Percentiles rank a stretch among this genome's conserved stretches.
Evolutionary conservation across 306 rosid species (phyloP).

Genomic region (Medicago truncatula): MtrunA17r5.0-ANR NC_053044.1:36022001-36022500

Average conservation of each 20-base stretch:
- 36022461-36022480: constrained; percentile 40
- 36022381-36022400: constrained; percentile 57
- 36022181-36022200: constrained; percentile 93
- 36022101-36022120: not conserved
- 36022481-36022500: constrained; percentile 37
- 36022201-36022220: constrained; percentile 95
- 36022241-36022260: constrained; percentile 87
- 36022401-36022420: constrained; percentile 30
- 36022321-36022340: constrained; percentile 85
- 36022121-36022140: not conserved
- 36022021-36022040: not conserved
- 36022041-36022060: not conserved
- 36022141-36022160: constrained; percentile 6
- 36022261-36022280: constrained; percentile 96
- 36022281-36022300: constrained; percentile 84
- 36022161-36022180: constrained; percentile 83
- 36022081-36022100: not conserved
- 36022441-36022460: constrained; percentile 47
- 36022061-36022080: not conserved
- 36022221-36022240: constrained; percentile 72
- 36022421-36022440: constrained; percentile 45
- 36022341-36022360: constrained; percentile 90
- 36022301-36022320: constrained; percentile 68
- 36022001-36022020: not conserved
- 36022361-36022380: constrained; percentile 92